Percentiles rank a stretch among this genome's conserved stretches.
These are phyloP conservation scores for Cyclotella sp. DNA, from an alignment of 108 stramenopile genomes.

Conservation along the genomic window DNA sequence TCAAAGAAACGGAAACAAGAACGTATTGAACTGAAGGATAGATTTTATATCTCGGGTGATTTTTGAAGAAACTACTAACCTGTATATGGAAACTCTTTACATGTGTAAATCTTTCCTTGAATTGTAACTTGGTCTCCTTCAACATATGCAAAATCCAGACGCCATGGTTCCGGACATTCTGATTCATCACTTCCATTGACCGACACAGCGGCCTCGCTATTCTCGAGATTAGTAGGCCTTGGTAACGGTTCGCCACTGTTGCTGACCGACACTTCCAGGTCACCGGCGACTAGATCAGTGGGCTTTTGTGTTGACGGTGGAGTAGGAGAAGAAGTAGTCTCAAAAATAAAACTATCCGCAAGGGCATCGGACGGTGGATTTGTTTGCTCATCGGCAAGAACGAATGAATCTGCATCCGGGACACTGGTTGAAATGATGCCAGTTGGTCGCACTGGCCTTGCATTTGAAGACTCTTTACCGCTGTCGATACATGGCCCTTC, in stretches of 20 bases:
- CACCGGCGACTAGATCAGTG: too few relatives aligned
- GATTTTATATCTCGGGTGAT: neutral
- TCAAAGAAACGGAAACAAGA: neutral
- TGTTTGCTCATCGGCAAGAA: too few relatives aligned
- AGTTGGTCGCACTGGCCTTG: neutral
- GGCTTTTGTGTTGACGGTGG: too few relatives aligned
- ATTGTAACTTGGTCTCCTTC: constrained; percentile 22
- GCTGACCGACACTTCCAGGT: too few relatives aligned
- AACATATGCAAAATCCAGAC: neutral
- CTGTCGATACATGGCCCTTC: constrained; percentile 5
- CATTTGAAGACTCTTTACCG: neutral
- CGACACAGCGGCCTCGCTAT: neutral
- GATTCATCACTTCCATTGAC: neutral
- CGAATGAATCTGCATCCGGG: neutral
- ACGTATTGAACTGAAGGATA: neutral
- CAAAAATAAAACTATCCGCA: too few relatives aligned
- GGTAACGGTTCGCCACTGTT: neutral
- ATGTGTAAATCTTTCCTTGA: constrained; percentile 6
- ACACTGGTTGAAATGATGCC: neutral
- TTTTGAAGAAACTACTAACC: constrained; percentile 6
- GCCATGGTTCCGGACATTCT: constrained; percentile 16
- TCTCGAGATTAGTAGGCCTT: neutral
- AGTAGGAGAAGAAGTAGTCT: too few relatives aligned
- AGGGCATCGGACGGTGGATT: too few relatives aligned
- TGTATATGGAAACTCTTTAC: constrained; percentile 25